A percentile compares a stretch with the other conserved stretches of the same genome.
These are phyloP conservation scores for Pseudogymnoascus verrucosus DNA, from an alignment of 2,329 filamentous ascomycete genomes.

Conservation along the genomic window DNA sequence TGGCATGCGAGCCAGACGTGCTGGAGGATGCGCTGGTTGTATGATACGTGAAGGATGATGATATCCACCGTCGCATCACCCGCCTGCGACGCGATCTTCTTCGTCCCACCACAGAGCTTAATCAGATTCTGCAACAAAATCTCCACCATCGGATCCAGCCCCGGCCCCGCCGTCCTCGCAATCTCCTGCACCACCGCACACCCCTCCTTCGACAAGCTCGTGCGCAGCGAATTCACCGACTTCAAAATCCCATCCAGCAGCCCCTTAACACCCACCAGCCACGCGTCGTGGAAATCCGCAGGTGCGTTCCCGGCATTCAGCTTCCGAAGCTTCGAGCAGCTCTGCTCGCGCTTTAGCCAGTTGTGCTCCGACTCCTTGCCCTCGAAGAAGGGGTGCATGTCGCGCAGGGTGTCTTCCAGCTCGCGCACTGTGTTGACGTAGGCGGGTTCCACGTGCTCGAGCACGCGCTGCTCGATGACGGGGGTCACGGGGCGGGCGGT, in stretches of 20 bases:
- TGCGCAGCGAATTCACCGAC: slow-evolving; percentile 71
- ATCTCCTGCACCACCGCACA: slow-evolving; percentile 80
- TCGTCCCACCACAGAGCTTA: slow-evolving; percentile 82
- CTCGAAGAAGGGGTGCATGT: slow-evolving; percentile 71
- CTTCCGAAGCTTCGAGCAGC: slow-evolving; percentile 64
- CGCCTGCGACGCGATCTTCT: slow-evolving; percentile 83
- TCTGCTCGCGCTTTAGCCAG: slow-evolving; percentile 81
- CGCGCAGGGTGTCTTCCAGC: slow-evolving; percentile 76
- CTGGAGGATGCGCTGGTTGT: slow-evolving; percentile 72
- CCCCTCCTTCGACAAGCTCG: slow-evolving; percentile 81
- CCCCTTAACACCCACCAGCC: slow-evolving; percentile 61
- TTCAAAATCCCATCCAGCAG: slow-evolving; percentile 86
- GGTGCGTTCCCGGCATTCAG: slow-evolving; percentile 79
- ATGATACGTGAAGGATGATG: slow-evolving; percentile 72
- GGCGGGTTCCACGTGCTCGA: slow-evolving; percentile 65
- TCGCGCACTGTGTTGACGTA: slow-evolving; percentile 80
- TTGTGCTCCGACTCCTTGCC: slow-evolving; percentile 86
- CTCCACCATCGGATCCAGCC: slow-evolving; percentile 82
- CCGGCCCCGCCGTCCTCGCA: slow-evolving; percentile 65
- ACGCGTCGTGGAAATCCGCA: slow-evolving; percentile 64
- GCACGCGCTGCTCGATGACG: slow-evolving; percentile 51
- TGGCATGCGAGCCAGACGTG: slow-evolving; percentile 75
- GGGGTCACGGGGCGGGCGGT: slow-evolving; percentile 48
- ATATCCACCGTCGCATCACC: slow-evolving; percentile 74
- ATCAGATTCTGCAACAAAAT: slow-evolving; percentile 81